phyloP scores from a whole-genome alignment of 495 filamentous ascomycete species.

The Hypoxylon trugodes region DNA sequence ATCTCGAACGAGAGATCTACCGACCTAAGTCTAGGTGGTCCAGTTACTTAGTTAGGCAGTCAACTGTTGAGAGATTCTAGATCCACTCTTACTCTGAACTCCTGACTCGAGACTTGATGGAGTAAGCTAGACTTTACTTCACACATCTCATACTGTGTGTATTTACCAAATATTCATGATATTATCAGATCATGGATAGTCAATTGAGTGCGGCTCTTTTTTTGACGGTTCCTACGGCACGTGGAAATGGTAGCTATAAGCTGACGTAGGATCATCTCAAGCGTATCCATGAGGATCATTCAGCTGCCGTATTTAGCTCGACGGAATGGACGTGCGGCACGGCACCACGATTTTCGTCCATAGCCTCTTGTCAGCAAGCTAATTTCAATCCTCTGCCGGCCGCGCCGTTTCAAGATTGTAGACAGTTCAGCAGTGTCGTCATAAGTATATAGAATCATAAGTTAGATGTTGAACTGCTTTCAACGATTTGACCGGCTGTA shows the following conservation, averaged over 20 bases:
- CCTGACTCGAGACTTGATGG: too few relatives aligned
- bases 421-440: background rate
- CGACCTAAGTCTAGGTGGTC: too few relatives aligned
- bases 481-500: too few relatives aligned
- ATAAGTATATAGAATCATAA: slow-evolving; percentile 2
- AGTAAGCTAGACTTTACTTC: too few relatives aligned
- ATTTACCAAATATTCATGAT: background rate
- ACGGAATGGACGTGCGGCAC: slow-evolving; percentile 1
- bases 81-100: too few relatives aligned
- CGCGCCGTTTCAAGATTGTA: slow-evolving; percentile 1
- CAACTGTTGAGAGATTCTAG: slow-evolving; percentile 3
- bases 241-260: background rate
- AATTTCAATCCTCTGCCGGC: slow-evolving; percentile 3
- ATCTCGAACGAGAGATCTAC: slow-evolving; percentile 18
- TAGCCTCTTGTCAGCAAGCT: background rate
- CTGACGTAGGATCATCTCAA: slow-evolving; percentile 12
- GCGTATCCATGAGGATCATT: slow-evolving; percentile 5
- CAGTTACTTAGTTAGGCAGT: too few relatives aligned
- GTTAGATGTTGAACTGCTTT: too few relatives aligned
- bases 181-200: background rate
- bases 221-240: background rate
- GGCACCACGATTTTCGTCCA: background rate
- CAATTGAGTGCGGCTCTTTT: background rate
- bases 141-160: too few relatives aligned
- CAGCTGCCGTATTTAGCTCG: background rate